Base-by-base conservation (phyloP, 192 early-diverging fungal genomes). In the Mortierella claussenii region DNA sequence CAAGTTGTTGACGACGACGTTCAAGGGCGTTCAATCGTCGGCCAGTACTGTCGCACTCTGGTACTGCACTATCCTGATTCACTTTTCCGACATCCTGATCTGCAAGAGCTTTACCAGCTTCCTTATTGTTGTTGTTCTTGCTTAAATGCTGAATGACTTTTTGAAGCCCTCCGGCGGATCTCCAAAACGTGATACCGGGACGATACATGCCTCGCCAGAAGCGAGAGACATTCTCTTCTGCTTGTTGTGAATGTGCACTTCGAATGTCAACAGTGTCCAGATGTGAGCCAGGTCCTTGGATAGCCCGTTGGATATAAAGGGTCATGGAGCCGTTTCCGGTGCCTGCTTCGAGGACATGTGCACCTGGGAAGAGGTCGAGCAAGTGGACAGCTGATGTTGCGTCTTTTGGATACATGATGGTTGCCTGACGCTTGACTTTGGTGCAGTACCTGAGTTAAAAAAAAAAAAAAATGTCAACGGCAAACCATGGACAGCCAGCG, bases 331-430 rank as follows among this genome's bases (percentile, higher is more conserved):
- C 90, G 52, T 91, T 91, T 0, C 90, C 90, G 0, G 90, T 91
- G 0, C 90, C 90, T 0, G 89, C 90, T 65, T 91, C 90, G 11
- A 91, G 68, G 13, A 91, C 61, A 37, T 81, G 74, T 23, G 84
- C 85, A 11, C 85, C 89, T 2, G 82, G 79, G 5, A 73, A 61
- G 3, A 88, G 43, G 54, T 91, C 90, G 21, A 91, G 69, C 55
- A 91, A 69, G 23, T 78, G 73, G 2, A 87, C 84, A 21, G 83
- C 83, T 0, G 82, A 65, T 6, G 78, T 78, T 13, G 90, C 86
- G 50, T 91, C 90, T 36, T 89, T 89, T 0, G 90, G 88, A 53
- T 91, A 91, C 37, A 91, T 89, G 10, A 89, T 89, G 10, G 37
- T 76, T 13, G 73, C 73, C 24, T 76, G 73, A 4, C 70, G 55